Base-by-base conservation (phyloP, 2,329 filamentous ascomycete species). In the Botryotinia convoluta region DNA sequence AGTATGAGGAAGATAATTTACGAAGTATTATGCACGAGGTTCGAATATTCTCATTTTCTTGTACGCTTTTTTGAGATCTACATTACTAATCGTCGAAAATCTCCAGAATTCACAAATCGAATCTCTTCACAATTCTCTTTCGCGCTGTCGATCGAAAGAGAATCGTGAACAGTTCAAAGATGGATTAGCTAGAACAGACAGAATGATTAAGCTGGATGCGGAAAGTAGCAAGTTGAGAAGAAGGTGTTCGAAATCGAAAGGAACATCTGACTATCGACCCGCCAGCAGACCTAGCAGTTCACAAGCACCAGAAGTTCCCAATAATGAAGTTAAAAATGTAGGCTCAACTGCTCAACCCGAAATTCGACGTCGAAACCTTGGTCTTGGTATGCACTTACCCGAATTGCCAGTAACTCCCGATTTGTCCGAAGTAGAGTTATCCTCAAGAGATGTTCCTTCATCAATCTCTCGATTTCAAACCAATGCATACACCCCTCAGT, bases 371-470 rank as follows among this genome's bases (percentile, higher is more conserved):
- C 74, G 74, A 42, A 75, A 73, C 32, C 72, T 73, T 63, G 78
- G 78, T 67, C 73, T 80, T 22, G 77, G 75, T 32, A 74, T 79
- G 73, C 75, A 73, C 39, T 71, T 78, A 32, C 57, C 76, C 45
- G 73, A 77, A 18, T 77, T 86, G 75, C 83, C 88, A 32, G 86
- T 87, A 22, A 91, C 89, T 0, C 89, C 89, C n/a, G 88, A 90
- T 76, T 84, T 85, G 18, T 86, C 87, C 18, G 87, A 89, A 73
- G 74, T 85, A 82, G 87, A 74, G 81, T 82, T 42, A 75, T 84
- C 48, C 81, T 85, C 29, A 76, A 83, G 10, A 61, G 74, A 75
- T 48, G 22, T 65, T 69, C 60, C 54, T 69, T 75, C 37, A 26
- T 61, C 62, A 57, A 64, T 68, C 37, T 60, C 72, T 42, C 75